Conservation (phyloP, 345 rosid species). For the Salix viminalis region DNA sequence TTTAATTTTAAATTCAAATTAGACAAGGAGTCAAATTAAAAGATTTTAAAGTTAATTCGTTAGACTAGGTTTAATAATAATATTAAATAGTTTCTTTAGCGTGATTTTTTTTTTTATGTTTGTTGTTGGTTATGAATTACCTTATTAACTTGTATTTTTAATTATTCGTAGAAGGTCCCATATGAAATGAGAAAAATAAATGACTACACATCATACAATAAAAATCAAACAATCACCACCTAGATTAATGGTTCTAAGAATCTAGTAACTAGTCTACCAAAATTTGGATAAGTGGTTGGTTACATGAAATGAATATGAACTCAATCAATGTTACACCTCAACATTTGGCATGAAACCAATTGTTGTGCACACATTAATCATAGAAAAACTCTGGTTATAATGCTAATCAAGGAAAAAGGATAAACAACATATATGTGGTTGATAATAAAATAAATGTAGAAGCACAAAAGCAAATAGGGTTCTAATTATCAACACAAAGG, state of each 20-base stretch:
- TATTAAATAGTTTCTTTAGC: too few species aligned
- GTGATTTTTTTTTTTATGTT: too few species aligned
- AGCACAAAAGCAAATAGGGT: background rate
- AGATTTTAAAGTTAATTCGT: too few species aligned
- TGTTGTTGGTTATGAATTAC: too few species aligned
- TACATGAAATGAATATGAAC: background rate
- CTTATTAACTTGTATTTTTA: fast-evolving
- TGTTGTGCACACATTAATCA: background rate
- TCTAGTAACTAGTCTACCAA: background rate
- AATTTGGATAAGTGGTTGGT: fast-evolving
- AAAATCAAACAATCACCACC: too few species aligned
- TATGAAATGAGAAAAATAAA: too few species aligned
- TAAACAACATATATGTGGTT: too few species aligned
- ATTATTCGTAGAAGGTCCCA: fast-evolving
- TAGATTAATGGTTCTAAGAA: background rate
- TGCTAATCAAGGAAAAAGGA: background rate
- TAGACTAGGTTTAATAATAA: too few species aligned
- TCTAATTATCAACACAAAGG: background rate
- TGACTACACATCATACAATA: too few species aligned
- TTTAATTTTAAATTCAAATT: too few species aligned
- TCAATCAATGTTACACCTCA: background rate
- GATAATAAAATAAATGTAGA: background rate
- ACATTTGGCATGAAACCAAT: background rate
- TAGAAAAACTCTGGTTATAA: background rate
- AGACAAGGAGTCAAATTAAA: too few species aligned